A percentile compares a stretch with the other conserved stretches of the same genome.
Evolutionary conservation across 495 filamentous ascomycete species (phyloP).

Genomic region (Neurospora sp.): DNA sequence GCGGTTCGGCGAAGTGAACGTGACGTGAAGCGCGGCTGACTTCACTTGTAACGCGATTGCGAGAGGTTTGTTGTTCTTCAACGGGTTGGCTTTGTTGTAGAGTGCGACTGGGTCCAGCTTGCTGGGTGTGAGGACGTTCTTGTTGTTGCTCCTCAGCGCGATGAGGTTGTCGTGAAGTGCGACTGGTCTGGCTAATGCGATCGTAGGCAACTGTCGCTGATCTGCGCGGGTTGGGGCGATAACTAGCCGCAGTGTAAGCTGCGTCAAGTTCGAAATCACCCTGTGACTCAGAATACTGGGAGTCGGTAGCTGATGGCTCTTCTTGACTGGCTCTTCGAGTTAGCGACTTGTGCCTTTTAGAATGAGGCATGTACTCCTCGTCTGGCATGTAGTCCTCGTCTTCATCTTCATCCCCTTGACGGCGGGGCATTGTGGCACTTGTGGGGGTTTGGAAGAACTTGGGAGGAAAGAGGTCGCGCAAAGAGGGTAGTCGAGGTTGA

Average conservation of each 20-base stretch:
- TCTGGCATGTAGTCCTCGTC: background rate
- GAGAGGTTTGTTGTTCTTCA: background rate
- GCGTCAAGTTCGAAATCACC: background rate
- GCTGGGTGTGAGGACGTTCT: background rate
- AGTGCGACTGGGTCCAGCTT: background rate
- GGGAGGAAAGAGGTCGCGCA: background rate
- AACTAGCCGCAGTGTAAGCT: background rate
- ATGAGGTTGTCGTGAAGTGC: background rate
- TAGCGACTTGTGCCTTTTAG: background rate
- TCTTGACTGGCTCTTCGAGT: background rate
- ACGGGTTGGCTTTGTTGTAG: background rate
- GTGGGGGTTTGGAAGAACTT: background rate
- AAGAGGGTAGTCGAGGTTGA: background rate
- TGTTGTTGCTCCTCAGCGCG: background rate
- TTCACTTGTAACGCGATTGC: background rate
- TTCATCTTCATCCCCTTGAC: background rate
- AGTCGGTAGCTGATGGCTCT: background rate
- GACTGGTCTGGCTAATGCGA: background rate
- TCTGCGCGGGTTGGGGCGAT: background rate
- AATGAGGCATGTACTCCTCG: background rate
- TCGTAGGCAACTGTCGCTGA: background rate
- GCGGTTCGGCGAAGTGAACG: background rate
- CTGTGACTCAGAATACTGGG: background rate
- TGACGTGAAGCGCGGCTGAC: background rate
- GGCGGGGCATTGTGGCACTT: background rate